Conservation (phyloP, 805 yeast species). For the Diddensiella transvaalensis region DNA sequence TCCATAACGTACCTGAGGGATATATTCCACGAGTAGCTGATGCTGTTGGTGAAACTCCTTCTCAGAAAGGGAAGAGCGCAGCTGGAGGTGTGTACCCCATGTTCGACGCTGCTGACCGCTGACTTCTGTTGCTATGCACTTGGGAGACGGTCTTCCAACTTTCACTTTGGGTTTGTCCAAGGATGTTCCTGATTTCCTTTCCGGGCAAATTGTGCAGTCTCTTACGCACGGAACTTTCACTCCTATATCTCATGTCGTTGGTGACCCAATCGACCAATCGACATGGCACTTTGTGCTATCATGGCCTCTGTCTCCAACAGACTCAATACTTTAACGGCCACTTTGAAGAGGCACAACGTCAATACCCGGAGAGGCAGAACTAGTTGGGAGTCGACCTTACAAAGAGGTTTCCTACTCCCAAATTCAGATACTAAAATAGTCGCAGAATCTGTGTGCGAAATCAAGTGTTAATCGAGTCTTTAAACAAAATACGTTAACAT, state of each 20-base stretch:
- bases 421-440: too few relatives aligned
- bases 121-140: conserved; percentile 9
- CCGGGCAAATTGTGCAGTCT: conserved; percentile 16
- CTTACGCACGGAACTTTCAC: conserved; percentile 17
- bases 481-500: too few relatives aligned
- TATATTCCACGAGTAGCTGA: conserved; percentile 6
- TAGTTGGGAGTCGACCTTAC: neutral
- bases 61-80: conserved; percentile 9
- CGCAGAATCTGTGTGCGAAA: too few relatives aligned
- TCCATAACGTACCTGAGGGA: conserved; percentile 13
- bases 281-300: conserved; percentile 4
- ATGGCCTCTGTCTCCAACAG: conserved; percentile 1
- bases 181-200: conserved; percentile 10
- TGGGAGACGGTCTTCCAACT: conserved; percentile 10
- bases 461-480: too few relatives aligned
- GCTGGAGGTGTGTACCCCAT: conserved; percentile 12
- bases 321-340: conserved; percentile 1
- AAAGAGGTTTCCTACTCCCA: neutral
- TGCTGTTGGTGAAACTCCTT: neutral
- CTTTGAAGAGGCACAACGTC: conserved; percentile 3
- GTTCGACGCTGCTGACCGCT: conserved; percentile 13
- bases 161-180: conserved; percentile 13
- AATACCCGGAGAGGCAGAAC: conserved; percentile 1
- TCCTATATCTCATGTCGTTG: conserved; percentile 11
- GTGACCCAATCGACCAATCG: conserved; percentile 12